Percentiles rank a stretch among this genome's conserved stretches.
Conservation (phyloP, 2,329 filamentous ascomycete species). For the Gnomoniopsis sp. region DNA sequence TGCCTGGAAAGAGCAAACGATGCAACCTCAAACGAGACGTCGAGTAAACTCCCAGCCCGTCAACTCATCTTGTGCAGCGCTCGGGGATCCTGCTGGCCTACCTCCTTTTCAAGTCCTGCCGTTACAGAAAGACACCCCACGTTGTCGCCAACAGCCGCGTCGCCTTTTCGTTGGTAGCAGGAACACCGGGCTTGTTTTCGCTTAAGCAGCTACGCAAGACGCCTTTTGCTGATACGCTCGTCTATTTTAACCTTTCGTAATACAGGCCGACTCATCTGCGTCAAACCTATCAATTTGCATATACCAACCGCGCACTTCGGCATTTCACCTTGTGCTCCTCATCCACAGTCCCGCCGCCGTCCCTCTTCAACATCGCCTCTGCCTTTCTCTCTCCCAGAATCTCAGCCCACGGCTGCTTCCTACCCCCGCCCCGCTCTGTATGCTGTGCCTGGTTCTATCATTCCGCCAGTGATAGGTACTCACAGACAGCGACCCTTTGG, state of each 20-base stretch:
- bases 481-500: background rate
- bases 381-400: background rate
- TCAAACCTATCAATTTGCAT: conserved; percentile 18
- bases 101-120: background rate
- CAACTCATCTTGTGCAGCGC: background rate
- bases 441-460: background rate
- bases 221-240: conserved; percentile 17
- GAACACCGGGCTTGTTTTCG: conserved; percentile 16
- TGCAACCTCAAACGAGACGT: background rate
- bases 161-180: conserved; percentile 4
- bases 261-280: conserved; percentile 17
- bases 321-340: conserved; percentile 8
- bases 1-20: background rate
- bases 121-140: background rate
- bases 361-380: conserved; percentile 3
- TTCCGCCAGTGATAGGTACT: background rate
- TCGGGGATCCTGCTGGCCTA: background rate
- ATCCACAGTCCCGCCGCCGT: conserved; percentile 1
- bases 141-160: background rate
- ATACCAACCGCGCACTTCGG: conserved; percentile 7
- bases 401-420: too few relatives aligned
- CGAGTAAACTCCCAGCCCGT: background rate
- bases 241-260: conserved; percentile 16
- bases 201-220: conserved; percentile 20
- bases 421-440: background rate